Conservation (phyloP, 805 yeast species). For the Metschnikowia shivogae region DNA sequence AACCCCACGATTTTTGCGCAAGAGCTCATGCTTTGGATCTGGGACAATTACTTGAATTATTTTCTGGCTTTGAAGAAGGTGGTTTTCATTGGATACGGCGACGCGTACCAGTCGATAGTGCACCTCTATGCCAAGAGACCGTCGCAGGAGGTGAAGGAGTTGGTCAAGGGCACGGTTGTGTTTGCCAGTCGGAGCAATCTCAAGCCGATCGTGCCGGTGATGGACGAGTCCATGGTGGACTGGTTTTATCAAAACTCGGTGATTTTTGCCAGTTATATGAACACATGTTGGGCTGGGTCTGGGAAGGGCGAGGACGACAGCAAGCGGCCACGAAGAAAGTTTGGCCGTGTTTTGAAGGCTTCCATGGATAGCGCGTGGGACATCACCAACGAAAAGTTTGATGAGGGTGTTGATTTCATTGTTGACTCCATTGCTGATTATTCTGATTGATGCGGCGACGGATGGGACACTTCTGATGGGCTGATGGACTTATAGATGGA, state of each 20-base stretch:
- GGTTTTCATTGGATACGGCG: constrained; percentile 84
- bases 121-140: constrained; percentile 82
- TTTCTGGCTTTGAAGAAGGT: constrained; percentile 62
- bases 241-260: constrained; percentile 89
- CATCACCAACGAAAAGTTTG: constrained; percentile 74
- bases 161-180: constrained; percentile 65
- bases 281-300: constrained; percentile 72
- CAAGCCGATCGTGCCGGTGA: constrained; percentile 75
- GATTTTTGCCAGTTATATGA: constrained; percentile 69
- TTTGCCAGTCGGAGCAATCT: constrained; percentile 67
- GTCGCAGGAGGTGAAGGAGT: constrained; percentile 47
- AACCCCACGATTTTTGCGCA: constrained; percentile 67
- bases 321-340: constrained; percentile 83
- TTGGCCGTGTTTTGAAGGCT: constrained; percentile 81
- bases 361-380: constrained; percentile 71
- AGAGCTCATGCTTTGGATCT: constrained; percentile 70
- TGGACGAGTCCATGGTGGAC: constrained; percentile 85
- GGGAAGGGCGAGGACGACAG: constrained; percentile 27
- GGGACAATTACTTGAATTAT: constrained; percentile 87
- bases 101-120: constrained; percentile 80
- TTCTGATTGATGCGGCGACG: constrained; percentile 1
- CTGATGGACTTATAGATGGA: too few species aligned
- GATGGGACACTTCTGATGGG: neutral
- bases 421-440: constrained; percentile 63
- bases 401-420: constrained; percentile 81